Conservation (phyloP, 1,284 basidiomycete genomes). For the Cryptococcus maquisensis region DNA sequence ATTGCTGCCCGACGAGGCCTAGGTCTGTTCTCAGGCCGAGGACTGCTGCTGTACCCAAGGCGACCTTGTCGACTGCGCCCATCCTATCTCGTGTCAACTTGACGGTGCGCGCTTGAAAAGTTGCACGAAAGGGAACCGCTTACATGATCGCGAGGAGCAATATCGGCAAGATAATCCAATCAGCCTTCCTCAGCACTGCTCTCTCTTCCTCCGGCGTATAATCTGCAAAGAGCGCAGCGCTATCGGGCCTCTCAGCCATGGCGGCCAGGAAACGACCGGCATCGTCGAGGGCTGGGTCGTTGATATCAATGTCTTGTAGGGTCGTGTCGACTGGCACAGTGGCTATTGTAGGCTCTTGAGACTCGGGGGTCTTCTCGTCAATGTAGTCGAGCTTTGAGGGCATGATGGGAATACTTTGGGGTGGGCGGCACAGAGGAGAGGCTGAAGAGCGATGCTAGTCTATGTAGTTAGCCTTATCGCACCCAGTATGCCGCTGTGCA, state of each 20-base stretch:
- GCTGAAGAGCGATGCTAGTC: too few species aligned
- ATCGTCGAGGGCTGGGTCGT: constrained; percentile 7
- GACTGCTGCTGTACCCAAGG: constrained; percentile 23
- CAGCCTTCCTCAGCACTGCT: constrained; percentile 17
- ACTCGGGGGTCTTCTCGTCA: too few species aligned
- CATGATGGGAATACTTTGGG: too few species aligned
- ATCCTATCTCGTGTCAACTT: neutral
- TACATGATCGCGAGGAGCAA: neutral
- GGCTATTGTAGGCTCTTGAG: too few species aligned
- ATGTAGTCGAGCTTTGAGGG: too few species aligned
- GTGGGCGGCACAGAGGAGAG: too few species aligned
- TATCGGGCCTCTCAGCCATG: constrained; percentile 17
- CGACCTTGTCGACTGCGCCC: constrained; percentile 23
- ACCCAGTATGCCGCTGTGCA: too few species aligned
- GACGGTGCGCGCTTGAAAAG: neutral
- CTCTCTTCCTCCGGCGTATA: constrained; percentile 25
- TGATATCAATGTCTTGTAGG: too few species aligned
- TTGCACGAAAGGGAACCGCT: constrained; percentile 10
- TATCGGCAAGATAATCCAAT: neutral
- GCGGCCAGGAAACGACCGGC: constrained; percentile 23
- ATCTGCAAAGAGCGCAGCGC: constrained; percentile 17
- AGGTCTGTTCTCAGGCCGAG: constrained; percentile 19
- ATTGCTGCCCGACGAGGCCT: constrained; percentile 23
- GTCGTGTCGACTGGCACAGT: too few species aligned
- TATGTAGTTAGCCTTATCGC: too few species aligned